Evolutionary conservation across 1,139 yeast species (phyloP).

Genomic region (Tardiomyces digboiensis): DNA sequence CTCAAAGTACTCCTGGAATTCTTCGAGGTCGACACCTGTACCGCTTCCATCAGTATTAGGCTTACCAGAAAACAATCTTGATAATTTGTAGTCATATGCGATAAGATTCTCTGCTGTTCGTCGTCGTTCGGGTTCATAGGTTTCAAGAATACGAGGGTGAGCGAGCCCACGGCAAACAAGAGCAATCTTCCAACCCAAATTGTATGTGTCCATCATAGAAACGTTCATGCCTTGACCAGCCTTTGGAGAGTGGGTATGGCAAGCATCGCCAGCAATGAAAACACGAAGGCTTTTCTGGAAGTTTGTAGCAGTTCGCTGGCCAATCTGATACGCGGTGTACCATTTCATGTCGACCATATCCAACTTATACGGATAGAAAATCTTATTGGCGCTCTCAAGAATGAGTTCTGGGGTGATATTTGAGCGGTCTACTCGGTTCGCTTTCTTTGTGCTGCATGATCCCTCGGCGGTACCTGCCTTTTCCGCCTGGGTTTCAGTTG

Average conservation of each 20-base stretch:
- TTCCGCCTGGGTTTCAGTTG: conserved; percentile 1
- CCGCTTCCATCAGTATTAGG: conserved; percentile 21
- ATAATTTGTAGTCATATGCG: conserved; percentile 27
- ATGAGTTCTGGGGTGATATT: conserved; percentile 23
- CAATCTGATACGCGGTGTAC: conserved; percentile 32
- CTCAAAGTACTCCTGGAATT: conserved; percentile 23
- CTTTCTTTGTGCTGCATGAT: neutral
- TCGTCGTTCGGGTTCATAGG: conserved; percentile 28
- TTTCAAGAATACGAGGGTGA: conserved; percentile 18
- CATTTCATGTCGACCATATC: conserved; percentile 27
- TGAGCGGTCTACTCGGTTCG: conserved; percentile 23
- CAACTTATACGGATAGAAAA: conserved; percentile 25
- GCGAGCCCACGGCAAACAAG: conserved; percentile 25
- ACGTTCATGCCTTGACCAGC: conserved; percentile 36
- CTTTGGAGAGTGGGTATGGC: conserved; percentile 33
- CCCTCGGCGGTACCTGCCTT: neutral
- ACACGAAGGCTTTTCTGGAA: conserved; percentile 23
- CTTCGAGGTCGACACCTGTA: conserved; percentile 25
- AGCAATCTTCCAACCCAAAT: conserved; percentile 32
- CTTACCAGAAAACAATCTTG: conserved; percentile 27
- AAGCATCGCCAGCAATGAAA: conserved; percentile 32
- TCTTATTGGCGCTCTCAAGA: conserved; percentile 24
- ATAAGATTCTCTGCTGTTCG: conserved; percentile 29
- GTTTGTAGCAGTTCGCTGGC: conserved; percentile 28
- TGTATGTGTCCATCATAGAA: conserved; percentile 29